Percentiles rank a stretch among this genome's conserved stretches.
Conservation (phyloP, 1,284 basidiomycete genomes). For the Pseudozyma sp. region DNA sequence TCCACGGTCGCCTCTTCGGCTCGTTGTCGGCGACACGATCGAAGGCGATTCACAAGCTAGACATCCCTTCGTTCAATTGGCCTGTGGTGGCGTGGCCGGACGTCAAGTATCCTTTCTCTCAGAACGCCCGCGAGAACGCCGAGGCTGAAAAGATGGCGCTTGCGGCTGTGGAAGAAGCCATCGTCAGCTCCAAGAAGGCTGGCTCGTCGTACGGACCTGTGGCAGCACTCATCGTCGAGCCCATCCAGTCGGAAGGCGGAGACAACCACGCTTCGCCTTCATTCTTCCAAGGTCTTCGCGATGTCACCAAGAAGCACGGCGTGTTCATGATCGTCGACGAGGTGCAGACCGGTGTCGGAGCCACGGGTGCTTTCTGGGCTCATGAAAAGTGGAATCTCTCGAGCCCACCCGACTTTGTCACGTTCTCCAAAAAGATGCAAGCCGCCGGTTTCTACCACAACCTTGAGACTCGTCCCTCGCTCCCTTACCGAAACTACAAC, state of each 20-base stretch:
- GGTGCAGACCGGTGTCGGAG: conserved; percentile 73
- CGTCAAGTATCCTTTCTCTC: conserved; percentile 72
- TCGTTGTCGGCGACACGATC: conserved; percentile 72
- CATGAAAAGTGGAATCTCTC: conserved; percentile 73
- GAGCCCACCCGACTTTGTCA: conserved; percentile 72
- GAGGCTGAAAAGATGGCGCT: conserved; percentile 69
- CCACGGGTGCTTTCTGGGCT: conserved; percentile 74
- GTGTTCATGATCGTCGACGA: conserved; percentile 73
- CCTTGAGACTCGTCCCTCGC: conserved; percentile 71
- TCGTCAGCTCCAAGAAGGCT: conserved; percentile 67
- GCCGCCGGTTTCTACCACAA: conserved; percentile 72
- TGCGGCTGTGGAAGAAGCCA: conserved; percentile 69
- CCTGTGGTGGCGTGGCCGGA: conserved; percentile 72
- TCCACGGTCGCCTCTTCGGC: conserved; percentile 62
- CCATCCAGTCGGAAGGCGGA: conserved; percentile 74
- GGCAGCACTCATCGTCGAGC: conserved; percentile 74
- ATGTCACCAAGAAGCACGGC: conserved; percentile 70
- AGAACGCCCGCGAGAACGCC: conserved; percentile 70
- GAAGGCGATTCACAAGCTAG: conserved; percentile 72
- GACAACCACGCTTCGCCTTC: conserved; percentile 73
- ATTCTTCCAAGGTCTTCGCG: conserved; percentile 72
- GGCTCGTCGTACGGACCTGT: conserved; percentile 68
- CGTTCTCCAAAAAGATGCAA: conserved; percentile 70
- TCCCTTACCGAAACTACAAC: conserved; percentile 72
- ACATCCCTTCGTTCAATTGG: conserved; percentile 74